Percentiles rank a stretch among this genome's conserved stretches.
Conservation (phyloP, 208 protist genomes). For the Leishmania amazonensis region DNA sequence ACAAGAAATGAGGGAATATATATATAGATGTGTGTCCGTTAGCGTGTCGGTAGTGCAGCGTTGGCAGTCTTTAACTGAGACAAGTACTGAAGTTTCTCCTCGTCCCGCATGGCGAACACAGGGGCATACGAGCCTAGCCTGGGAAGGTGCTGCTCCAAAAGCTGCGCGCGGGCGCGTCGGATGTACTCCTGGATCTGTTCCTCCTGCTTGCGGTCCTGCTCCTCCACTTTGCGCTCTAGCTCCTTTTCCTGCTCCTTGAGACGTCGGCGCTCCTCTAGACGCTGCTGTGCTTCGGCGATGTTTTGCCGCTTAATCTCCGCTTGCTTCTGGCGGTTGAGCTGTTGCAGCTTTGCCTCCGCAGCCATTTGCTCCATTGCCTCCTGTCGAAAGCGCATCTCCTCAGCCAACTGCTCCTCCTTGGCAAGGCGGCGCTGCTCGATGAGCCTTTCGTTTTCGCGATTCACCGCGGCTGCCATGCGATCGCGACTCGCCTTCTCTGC, state of each 20-base stretch:
- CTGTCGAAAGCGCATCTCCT: slow-evolving; percentile 85
- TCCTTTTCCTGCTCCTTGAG: slow-evolving; percentile 81
- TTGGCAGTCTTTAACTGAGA: slow-evolving; percentile 15
- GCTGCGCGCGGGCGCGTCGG: slow-evolving; percentile 70
- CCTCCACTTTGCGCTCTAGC: slow-evolving; percentile 60
- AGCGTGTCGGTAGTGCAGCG: neutral
- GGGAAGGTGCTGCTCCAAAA: slow-evolving; percentile 77
- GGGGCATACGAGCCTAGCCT: slow-evolving; percentile 74
- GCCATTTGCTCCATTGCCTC: slow-evolving; percentile 78
- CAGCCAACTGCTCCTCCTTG: slow-evolving; percentile 60
- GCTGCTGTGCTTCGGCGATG: slow-evolving; percentile 67
- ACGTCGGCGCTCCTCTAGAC: slow-evolving; percentile 73
- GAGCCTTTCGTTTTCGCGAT: slow-evolving; percentile 74
- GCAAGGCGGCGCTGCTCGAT: slow-evolving; percentile 64
- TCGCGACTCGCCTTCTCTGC: slow-evolving; percentile 78
- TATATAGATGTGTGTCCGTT: neutral
- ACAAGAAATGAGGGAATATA: neutral
- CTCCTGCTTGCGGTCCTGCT: slow-evolving; percentile 50
- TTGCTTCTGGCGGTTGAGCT: slow-evolving; percentile 71
- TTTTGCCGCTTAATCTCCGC: slow-evolving; percentile 80
- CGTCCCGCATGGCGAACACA: slow-evolving; percentile 51
- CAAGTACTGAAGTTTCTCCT: slow-evolving; percentile 58
- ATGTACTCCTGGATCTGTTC: slow-evolving; percentile 86
- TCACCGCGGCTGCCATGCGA: slow-evolving; percentile 59
- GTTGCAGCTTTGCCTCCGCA: slow-evolving; percentile 79